These are phyloP conservation scores for Halophytophthora batemanensis DNA, from an alignment of 352 stramenopile genomes.

Conservation along the genomic window DNA sequence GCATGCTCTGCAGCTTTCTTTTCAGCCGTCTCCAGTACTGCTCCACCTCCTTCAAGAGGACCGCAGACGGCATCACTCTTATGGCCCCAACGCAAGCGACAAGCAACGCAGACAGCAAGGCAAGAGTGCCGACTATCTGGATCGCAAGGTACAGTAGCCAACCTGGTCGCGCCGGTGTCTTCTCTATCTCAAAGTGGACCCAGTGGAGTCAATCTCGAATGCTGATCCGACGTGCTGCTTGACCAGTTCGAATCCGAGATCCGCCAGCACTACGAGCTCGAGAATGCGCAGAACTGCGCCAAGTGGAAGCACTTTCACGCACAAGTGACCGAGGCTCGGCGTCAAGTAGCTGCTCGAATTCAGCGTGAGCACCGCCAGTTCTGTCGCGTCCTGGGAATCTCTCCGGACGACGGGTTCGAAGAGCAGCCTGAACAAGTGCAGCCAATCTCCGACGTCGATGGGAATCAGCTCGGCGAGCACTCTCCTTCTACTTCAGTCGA, in stretches of 20 bases:
- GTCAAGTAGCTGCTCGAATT: conserved; percentile 22
- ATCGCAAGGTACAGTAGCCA: conserved; percentile 41
- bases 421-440: not conserved
- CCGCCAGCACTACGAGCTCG: conserved; percentile 51
- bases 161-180: not conserved
- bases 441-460: not conserved
- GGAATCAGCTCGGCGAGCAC: conserved; percentile 12
- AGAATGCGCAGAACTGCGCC: conserved; percentile 42
- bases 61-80: conserved; percentile 13
- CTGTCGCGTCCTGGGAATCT: conserved; percentile 10
- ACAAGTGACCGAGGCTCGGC: conserved; percentile 16
- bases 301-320: conserved; percentile 55
- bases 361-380: conserved; percentile 31
- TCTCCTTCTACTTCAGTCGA: not conserved
- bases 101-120: conserved; percentile 28
- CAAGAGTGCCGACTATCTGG: conserved; percentile 47
- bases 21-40: conserved; percentile 53
- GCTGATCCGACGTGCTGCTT: not conserved
- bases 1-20: conserved; percentile 27
- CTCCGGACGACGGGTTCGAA: not conserved
- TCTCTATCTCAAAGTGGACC: no score
- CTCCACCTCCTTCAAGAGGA: conserved; percentile 40
- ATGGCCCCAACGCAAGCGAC: conserved; percentile 6
- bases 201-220: not conserved
- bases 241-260: conserved; percentile 55